Conservation (phyloP, 179 eudicot species). For the Beta lomatogona region DNA sequence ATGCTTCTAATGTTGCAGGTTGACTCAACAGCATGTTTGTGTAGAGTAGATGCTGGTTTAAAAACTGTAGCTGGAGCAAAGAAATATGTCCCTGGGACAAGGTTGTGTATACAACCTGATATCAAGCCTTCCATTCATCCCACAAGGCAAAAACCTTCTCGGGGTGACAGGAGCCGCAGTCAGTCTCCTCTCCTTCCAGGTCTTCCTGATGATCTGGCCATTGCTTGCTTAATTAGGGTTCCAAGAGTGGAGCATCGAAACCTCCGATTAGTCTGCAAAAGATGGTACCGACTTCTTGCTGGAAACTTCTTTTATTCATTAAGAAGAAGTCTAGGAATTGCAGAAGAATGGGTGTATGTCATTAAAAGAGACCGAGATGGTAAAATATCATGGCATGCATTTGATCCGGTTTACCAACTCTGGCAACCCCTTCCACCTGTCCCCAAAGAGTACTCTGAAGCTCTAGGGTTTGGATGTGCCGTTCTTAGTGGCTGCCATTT, state of each 20-base stretch:
- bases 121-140: constrained; percentile 81
- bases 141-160: constrained; percentile 62
- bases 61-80: constrained; percentile 80
- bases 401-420: constrained; percentile 69
- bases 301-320: constrained; percentile 86
- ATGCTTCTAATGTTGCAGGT: constrained; percentile 51
- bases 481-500: constrained; percentile 89
- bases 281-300: constrained; percentile 83
- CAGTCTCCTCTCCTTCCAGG: constrained; percentile 85
- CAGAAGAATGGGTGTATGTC: constrained; percentile 89
- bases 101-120: constrained; percentile 72
- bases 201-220: constrained; percentile 92
- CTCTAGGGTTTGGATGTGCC: constrained; percentile 83
- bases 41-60: constrained; percentile 81
- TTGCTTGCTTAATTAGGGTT: constrained; percentile 88
- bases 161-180: constrained; percentile 62
- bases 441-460: constrained; percentile 79
- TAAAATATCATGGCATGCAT: constrained; percentile 83
- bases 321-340: constrained; percentile 54
- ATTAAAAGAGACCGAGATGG: constrained; percentile 82
- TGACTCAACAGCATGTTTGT: constrained; percentile 79
- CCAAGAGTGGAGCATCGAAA: constrained; percentile 74
- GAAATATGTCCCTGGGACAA: constrained; percentile 77
- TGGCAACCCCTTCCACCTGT: constrained; percentile 97
- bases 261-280: constrained; percentile 81